phyloP scores from a whole-genome alignment of 1,284 basidiomycete species.

The Psilocybe mexicana region DNA sequence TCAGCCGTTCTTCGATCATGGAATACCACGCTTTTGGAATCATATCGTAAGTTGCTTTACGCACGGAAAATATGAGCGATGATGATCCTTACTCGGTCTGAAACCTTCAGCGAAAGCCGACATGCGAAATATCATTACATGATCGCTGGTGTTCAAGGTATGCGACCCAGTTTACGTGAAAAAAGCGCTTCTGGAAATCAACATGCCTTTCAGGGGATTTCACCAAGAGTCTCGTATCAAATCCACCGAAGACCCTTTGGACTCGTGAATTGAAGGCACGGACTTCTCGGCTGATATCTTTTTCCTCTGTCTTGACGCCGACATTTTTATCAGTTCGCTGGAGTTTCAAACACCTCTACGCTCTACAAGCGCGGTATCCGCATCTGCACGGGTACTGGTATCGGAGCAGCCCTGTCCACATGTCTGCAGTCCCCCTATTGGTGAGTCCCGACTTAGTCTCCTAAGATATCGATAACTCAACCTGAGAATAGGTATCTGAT shows the following conservation, averaged over 20 bases:
- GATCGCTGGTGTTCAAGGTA: constrained; percentile 76
- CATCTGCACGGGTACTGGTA: constrained; percentile 77
- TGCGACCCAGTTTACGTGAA: background rate
- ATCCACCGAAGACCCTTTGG: constrained; percentile 69
- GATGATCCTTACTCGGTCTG: constrained; percentile 6
- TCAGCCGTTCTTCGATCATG: constrained; percentile 60
- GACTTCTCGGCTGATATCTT: background rate
- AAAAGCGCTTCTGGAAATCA: background rate
- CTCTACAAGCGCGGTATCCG: constrained; percentile 75
- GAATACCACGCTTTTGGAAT: constrained; percentile 72
- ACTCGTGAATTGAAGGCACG: constrained; percentile 71
- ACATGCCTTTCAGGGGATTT: constrained; percentile 56
- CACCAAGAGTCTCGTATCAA: constrained; percentile 65
- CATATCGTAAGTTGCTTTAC: constrained; percentile 49
- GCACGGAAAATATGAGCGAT: constrained; percentile 12
- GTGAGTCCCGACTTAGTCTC: constrained; percentile 38
- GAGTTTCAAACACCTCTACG: constrained; percentile 75
- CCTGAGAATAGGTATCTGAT: constrained; percentile 60
- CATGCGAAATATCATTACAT: constrained; percentile 74
- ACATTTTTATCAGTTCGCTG: constrained; percentile 53
- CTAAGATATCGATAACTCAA: constrained; percentile 12
- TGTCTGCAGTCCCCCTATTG: constrained; percentile 69
- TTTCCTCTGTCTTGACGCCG: background rate
- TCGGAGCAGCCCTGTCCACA: constrained; percentile 74
- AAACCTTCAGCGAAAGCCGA: constrained; percentile 54